phyloP scores from a whole-genome alignment of 2,329 filamentous ascomycete species.

The Macrophomina pseudophaseolina region DNA sequence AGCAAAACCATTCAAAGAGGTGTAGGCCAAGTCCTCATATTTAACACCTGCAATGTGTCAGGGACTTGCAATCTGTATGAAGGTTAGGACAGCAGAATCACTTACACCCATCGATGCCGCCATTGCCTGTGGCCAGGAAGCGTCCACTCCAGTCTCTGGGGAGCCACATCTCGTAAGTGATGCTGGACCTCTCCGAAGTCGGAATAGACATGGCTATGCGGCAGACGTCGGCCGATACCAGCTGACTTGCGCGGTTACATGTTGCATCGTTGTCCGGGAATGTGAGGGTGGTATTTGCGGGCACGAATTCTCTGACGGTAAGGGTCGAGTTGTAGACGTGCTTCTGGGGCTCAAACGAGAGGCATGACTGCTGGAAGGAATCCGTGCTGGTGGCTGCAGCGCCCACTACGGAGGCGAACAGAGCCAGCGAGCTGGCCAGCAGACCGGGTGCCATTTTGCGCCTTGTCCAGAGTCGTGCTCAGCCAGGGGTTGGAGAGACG shows the following conservation, averaged over 20 bases:
- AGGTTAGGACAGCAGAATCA: not conserved
- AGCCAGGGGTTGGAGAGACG: not conserved
- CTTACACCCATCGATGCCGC: constrained; percentile 46
- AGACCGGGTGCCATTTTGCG: not conserved
- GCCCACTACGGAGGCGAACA: not conserved
- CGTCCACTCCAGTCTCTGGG: constrained; percentile 48
- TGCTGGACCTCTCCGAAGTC: constrained; percentile 46
- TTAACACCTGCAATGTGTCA: constrained; percentile 29
- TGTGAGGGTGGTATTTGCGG: constrained; percentile 44
- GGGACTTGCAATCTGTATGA: not conserved
- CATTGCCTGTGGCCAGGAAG: constrained; percentile 48
- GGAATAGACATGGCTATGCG: constrained; percentile 50
- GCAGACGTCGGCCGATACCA: constrained; percentile 47
- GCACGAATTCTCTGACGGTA: constrained; percentile 35
- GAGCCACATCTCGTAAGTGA: constrained; percentile 53
- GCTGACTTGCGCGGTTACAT: constrained; percentile 39
- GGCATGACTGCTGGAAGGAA: constrained; percentile 14
- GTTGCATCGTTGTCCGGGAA: constrained; percentile 22
- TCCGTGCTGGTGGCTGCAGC: constrained; percentile 3
- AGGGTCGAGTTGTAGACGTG: constrained; percentile 11
- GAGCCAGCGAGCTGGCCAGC: constrained; percentile 2
- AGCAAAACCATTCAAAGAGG: constrained; percentile 45
- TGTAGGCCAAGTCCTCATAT: constrained; percentile 47
- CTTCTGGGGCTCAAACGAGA: constrained; percentile 15
- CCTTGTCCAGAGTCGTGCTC: not conserved